Evolutionary conservation across 805 yeast species (phyloP), one percentile per base, ranked within the genome.

Genomic region (Starmerella apicola): DNA sequence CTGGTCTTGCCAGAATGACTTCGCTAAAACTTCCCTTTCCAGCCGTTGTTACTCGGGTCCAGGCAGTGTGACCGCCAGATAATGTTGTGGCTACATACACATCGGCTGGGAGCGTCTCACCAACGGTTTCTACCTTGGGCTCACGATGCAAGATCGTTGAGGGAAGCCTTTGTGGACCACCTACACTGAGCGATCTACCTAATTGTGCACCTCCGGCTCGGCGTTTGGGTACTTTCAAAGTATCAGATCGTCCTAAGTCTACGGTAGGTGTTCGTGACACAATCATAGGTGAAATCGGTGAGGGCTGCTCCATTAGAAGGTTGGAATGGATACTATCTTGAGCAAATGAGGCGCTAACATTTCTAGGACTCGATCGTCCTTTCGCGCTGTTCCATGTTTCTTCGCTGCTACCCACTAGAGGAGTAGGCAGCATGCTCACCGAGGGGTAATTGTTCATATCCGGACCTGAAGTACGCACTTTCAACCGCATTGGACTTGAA

Each of bases 1-100:
- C 53, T 10, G 56, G 62, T 13, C 48, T 38, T 3, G 66, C 68
- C 27, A 64, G 51, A 6, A 64, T 56, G 18, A 64, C 69, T 31
- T 54, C 51, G 23, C 59, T 51, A 43, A 64, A 64, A n/a, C 67
- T 61, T 5, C 68, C 68, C 20, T 60, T 51, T 4, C 68, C 68
- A 3, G 64, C 51, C 12, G 48, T 46, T 19, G 51, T 39, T 22
- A 59, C 38, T 7, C 46, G 27, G 21, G 32, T 42, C 52, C 52
- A 48, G 9, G 48, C 48, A 6, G 48, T 36, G 7, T 34, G 37
- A 9, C 26, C 22, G n/a, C 38, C 41, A 12, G 25, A 4, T 13
- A 15, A n/a, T 26, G 42, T 38, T 5, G 19, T 12, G 2, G 52
- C 51, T 1, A 47, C 15, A 23, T 43, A 47, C n/a, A 49, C 52